Conservation (phyloP, 495 filamentous ascomycete genomes). For the Neurospora discreta region DNA sequence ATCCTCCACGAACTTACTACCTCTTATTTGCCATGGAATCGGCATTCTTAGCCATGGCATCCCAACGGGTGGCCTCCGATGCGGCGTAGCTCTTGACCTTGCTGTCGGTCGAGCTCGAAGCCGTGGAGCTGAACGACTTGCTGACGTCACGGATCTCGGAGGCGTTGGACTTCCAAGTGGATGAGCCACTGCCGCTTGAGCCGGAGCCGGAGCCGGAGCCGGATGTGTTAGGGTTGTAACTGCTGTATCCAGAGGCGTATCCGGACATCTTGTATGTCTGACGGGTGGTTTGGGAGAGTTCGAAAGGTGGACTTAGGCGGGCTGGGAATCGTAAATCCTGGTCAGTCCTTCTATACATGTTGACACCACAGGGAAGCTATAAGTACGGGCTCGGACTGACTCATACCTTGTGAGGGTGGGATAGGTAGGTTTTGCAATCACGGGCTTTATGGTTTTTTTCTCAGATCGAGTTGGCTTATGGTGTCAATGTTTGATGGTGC, state of each 20-base stretch:
- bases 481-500: neutral
- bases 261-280: too few species aligned
- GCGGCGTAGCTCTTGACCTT: neutral
- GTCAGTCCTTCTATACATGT: too few species aligned
- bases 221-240: neutral
- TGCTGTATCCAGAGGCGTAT: neutral
- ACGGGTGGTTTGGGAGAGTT: too few species aligned
- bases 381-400: too few species aligned
- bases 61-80: neutral
- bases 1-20: neutral
- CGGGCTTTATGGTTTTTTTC: neutral
- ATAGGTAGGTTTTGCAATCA: neutral
- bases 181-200: neutral
- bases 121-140: neutral
- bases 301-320: too few species aligned
- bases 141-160: neutral
- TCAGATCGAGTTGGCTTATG: neutral
- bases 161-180: neutral
- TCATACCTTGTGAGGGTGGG: too few species aligned
- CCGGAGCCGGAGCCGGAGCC: neutral
- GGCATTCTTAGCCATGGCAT: neutral
- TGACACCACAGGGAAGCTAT: too few species aligned
- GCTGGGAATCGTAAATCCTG: too few species aligned
- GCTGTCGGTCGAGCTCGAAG: neutral
- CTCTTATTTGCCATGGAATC: neutral